Evolutionary conservation across 306 rosid species (phyloP).

Genomic region (Rosa lucieae): DNA sequence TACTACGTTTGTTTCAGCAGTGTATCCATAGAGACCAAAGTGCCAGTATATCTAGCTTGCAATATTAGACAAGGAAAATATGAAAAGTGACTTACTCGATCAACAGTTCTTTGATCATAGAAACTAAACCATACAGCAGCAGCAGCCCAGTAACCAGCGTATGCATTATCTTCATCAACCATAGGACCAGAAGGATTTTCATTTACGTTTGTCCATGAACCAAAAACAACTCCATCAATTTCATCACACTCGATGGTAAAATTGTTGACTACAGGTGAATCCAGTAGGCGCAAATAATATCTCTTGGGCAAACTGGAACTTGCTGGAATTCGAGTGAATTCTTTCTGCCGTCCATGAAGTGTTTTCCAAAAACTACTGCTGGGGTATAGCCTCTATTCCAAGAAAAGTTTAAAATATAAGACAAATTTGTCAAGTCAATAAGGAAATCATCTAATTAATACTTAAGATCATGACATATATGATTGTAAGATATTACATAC

Average conservation of each 20-base stretch:
- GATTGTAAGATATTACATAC: slow-evolving; percentile 44
- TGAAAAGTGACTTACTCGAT: slow-evolving; percentile 73
- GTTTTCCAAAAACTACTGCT: slow-evolving; percentile 94
- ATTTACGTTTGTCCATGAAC: slow-evolving; percentile 65
- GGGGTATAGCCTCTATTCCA: slow-evolving; percentile 82
- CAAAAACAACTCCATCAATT: slow-evolving; percentile 83
- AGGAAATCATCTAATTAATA: slow-evolving; percentile 16
- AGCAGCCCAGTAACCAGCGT: slow-evolving; percentile 85
- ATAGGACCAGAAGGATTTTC: slow-evolving; percentile 48
- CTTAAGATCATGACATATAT: slow-evolving; percentile 24
- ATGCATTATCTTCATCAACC: slow-evolving; percentile 54
- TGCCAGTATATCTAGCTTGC: background rate
- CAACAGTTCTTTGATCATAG: slow-evolving; percentile 85
- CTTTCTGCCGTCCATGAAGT: slow-evolving; percentile 55
- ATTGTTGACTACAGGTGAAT: slow-evolving; percentile 47
- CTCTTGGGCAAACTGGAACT: slow-evolving; percentile 48
- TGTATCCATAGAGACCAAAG: background rate
- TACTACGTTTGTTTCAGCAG: background rate
- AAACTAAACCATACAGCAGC: slow-evolving; percentile 87
- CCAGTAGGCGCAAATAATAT: slow-evolving; percentile 53
- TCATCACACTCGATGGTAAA: slow-evolving; percentile 74
- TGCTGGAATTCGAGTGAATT: slow-evolving; percentile 42
- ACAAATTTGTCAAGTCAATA: slow-evolving; percentile 38
- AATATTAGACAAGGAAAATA: slow-evolving; percentile 6
- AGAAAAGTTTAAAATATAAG: slow-evolving; percentile 36